Conservation (phyloP, 2,329 filamentous ascomycete species). For the Paecilomyces fulvus region DNA sequence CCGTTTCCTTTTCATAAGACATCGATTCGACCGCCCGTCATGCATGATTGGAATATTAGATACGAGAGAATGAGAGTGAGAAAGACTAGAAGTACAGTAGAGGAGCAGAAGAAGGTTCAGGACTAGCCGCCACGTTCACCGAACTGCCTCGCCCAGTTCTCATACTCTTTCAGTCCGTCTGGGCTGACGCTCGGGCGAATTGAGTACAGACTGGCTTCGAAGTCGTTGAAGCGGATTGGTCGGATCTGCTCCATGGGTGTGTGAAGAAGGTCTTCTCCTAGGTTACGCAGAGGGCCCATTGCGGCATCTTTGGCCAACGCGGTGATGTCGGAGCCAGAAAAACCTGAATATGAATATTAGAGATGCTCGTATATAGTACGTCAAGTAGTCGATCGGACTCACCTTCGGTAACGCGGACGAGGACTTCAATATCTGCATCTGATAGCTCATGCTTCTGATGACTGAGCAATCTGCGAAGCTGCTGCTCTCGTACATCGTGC, state of each 20-base stretch:
- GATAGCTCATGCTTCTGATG: constrained; percentile 79
- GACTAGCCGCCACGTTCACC: constrained; percentile 74
- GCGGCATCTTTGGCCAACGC: constrained; percentile 94
- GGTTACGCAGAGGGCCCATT: constrained; percentile 85
- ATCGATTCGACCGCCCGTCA: background rate
- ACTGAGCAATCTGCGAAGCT: constrained; percentile 69
- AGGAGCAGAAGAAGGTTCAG: background rate
- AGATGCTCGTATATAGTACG: background rate
- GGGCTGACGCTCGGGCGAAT: constrained; percentile 87
- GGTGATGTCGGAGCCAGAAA: constrained; percentile 94
- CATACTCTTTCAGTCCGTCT: constrained; percentile 76
- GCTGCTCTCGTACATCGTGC: constrained; percentile 66
- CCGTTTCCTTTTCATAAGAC: background rate
- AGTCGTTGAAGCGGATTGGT: constrained; percentile 74
- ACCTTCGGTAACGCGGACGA: constrained; percentile 84
- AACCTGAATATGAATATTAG: constrained; percentile 51
- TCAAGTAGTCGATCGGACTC: constrained; percentile 20
- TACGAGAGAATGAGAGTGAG: constrained; percentile 1
- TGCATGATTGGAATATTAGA: background rate
- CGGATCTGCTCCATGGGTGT: constrained; percentile 94
- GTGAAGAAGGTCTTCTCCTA: constrained; percentile 80
- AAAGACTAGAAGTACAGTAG: background rate
- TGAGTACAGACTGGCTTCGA: constrained; percentile 69
- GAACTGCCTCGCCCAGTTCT: constrained; percentile 90
- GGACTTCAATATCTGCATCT: constrained; percentile 59